A percentile compares a stretch with the other conserved stretches of the same genome.
Evolutionary conservation across 768 basidiomycete species (phyloP).

Genomic region (Boletus subparvulus): DNA sequence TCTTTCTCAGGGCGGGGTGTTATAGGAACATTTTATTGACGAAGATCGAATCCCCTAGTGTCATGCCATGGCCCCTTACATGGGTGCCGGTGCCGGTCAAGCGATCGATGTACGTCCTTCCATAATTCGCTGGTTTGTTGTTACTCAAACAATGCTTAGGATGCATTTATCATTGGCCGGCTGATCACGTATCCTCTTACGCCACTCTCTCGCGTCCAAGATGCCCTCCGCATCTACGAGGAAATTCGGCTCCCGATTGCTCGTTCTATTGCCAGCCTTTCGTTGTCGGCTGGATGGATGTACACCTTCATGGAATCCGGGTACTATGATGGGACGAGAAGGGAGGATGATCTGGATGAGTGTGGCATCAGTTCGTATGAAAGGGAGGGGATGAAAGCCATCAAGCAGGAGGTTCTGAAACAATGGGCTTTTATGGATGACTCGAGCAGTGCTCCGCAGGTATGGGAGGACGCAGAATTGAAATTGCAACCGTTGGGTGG

Average conservation of each 20-base stretch:
- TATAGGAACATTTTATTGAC: not conserved
- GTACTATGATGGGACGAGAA: not conserved
- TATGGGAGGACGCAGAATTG: slow-evolving; percentile 19
- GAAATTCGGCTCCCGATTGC: slow-evolving; percentile 15
- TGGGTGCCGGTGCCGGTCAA: slow-evolving; percentile 27
- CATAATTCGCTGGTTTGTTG: not conserved
- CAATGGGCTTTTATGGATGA: slow-evolving; percentile 20
- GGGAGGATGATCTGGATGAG: not conserved
- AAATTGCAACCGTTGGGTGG: not conserved
- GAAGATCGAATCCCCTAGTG: not conserved
- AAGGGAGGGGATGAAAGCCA: slow-evolving; percentile 15
- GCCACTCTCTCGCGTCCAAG: slow-evolving; percentile 7
- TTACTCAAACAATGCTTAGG: not conserved
- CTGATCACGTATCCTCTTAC: slow-evolving; percentile 19
- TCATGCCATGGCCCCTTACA: slow-evolving; percentile 27
- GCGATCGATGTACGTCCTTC: slow-evolving; percentile 13
- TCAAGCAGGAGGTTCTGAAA: slow-evolving; percentile 9
- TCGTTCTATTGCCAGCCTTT: slow-evolving; percentile 9
- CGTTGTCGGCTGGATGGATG: slow-evolving; percentile 21
- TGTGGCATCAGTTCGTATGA: slow-evolving; percentile 8
- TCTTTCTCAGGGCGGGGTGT: not conserved
- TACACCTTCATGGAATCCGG: slow-evolving; percentile 14
- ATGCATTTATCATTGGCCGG: slow-evolving; percentile 22
- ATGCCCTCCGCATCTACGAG: slow-evolving; percentile 12
- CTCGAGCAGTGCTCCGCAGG: slow-evolving; percentile 1